Conservation (phyloP, 116 monocot species). For the Phalaenopsis hybrid region DNA sequence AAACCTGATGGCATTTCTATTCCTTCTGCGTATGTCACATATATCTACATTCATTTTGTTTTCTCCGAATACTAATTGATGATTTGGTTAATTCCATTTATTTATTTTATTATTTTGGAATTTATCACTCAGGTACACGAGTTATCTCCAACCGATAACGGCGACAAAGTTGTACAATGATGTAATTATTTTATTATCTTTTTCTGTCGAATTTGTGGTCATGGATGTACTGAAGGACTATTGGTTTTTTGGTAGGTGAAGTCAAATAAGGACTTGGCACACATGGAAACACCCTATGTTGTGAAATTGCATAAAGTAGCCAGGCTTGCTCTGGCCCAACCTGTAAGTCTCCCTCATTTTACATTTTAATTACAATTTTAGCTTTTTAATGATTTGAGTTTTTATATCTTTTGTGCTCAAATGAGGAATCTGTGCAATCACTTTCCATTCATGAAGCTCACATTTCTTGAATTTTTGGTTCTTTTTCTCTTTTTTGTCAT, state of each 20-base stretch:
- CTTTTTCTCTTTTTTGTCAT: neutral
- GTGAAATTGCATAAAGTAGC: slow-evolving; percentile 92
- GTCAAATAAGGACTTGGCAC: slow-evolving; percentile 69
- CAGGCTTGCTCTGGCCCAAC: slow-evolving; percentile 73
- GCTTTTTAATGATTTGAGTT: too few species aligned
- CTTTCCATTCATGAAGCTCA: neutral
- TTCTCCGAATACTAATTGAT: slow-evolving; percentile 5
- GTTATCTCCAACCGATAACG: slow-evolving; percentile 88
- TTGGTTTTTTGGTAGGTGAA: slow-evolving; percentile 57
- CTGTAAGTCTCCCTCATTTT: slow-evolving; percentile 32
- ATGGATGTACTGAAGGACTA: neutral
- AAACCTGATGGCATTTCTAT: slow-evolving; percentile 97
- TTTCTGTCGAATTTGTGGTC: neutral
- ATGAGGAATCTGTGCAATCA: neutral
- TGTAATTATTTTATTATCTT: slow-evolving; percentile 37
- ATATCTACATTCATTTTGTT: neutral
- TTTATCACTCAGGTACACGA: slow-evolving; percentile 58
- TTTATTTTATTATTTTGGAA: neutral
- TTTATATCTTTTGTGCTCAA: neutral
- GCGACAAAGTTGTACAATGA: slow-evolving; percentile 92
- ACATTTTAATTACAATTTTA: neutral
- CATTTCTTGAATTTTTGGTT: neutral
- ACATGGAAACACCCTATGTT: slow-evolving; percentile 98
- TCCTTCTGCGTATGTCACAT: slow-evolving; percentile 64
- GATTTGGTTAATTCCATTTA: neutral